Base-by-base conservation (phyloP, 208 protist species). In the Borovskyia barvae region DNA sequence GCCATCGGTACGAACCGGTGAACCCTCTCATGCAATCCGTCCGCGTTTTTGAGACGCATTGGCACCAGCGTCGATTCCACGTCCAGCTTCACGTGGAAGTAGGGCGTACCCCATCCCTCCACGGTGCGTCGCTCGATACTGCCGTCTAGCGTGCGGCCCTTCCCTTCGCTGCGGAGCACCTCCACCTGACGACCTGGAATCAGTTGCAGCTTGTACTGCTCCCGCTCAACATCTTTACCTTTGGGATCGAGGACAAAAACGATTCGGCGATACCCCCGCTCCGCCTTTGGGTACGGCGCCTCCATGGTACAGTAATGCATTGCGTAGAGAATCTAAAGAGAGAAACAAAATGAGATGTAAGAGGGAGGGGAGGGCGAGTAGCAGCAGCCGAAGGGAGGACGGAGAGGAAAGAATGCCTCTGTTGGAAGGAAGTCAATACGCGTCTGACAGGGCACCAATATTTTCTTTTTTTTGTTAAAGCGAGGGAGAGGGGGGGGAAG, bases 191-290 rank as follows among this genome's bases (percentile, higher is more conserved):
- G 78, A 15, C 75, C 72, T 9, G 82, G 78, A 42, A 90, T 67
- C 17, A 90, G 69, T 43, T 90, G 72, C 33, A 90, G 40, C 57
- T 66, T 77, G 50, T 61, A 60, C 29, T 79, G 35, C 22, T 77
- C 67, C 26, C 36, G 39, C 69, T 87, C 72, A 12, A 41, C 47
- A 22, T 76, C 28, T 14, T 63, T 36, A 25, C 59, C 55, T 40
- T 75, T 50, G 22, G 69, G 76, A 37, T 86, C 82, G 43, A 90
- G 66, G 25, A 66, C 41, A 49, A 90, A 90, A 43, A 75, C 67
- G 55, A 81, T 74, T 36, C 75, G 66, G 49, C 74, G 77, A 28
- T 82, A 53, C 1, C 59, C 62, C 24, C 67, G 58, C 41, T 54
- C 60, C 26, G 76, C 64, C 39, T 46, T 43, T 41, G 76, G 78